These are phyloP conservation scores for Trichosporon sp. DNA, from an alignment of 1,284 basidiomycete genomes.

Conservation along the genomic window DNA sequence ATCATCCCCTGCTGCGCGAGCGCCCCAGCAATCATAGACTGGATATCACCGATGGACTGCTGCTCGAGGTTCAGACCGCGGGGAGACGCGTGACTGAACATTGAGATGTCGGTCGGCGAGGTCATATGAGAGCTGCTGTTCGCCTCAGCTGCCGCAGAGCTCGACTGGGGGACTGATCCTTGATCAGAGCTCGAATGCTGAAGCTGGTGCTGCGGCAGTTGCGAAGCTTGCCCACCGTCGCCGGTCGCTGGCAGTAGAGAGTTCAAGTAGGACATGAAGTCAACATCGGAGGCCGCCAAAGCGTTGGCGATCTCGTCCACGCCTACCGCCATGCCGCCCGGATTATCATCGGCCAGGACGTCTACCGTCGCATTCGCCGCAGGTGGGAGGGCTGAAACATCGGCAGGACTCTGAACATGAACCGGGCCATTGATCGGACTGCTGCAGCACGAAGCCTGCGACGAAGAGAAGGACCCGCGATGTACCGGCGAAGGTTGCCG, in stretches of 20 bases:
- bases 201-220: background rate
- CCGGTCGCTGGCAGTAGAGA: slow-evolving; percentile 6
- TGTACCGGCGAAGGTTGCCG: slow-evolving; percentile 16
- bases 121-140: background rate
- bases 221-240: background rate
- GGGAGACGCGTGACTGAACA: background rate
- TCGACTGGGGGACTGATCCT: background rate
- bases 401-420: background rate
- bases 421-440: slow-evolving; percentile 8
- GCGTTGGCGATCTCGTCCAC: slow-evolving; percentile 19
- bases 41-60: slow-evolving; percentile 16
- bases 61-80: background rate
- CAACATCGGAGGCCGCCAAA: slow-evolving; percentile 18
- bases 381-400: background rate
- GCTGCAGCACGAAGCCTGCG: slow-evolving; percentile 15
- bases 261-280: slow-evolving; percentile 27
- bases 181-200: background rate
- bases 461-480: slow-evolving; percentile 11
- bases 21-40: slow-evolving; percentile 15
- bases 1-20: slow-evolving; percentile 18
- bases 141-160: background rate
- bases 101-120: background rate
- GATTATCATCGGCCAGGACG: background rate
- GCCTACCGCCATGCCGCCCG: slow-evolving; percentile 13
- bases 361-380: background rate